Percentiles rank a stretch among this genome's conserved stretches.
Evolutionary conservation across 2,329 filamentous ascomycete species (phyloP).

Genomic region (Alternaria viburni): DNA sequence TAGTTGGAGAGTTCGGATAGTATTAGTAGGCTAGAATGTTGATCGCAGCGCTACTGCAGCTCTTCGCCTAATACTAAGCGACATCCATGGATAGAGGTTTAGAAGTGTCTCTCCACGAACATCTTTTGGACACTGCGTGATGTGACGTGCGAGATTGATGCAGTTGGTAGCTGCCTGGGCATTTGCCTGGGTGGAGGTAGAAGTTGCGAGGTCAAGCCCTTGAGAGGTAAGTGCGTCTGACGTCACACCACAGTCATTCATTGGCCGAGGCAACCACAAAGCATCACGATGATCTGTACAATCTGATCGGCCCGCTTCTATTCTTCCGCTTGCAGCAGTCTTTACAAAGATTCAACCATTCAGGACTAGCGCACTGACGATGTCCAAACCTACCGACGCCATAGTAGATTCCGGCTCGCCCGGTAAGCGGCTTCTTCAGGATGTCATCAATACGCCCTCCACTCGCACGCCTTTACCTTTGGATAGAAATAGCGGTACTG

Average conservation of each 20-base stretch:
- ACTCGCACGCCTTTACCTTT: constrained; percentile 8
- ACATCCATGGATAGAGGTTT: not conserved
- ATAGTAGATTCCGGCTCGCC: constrained; percentile 1
- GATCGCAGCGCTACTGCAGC: not conserved
- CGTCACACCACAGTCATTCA: constrained; percentile 10
- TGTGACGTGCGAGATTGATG: not conserved
- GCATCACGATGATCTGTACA: constrained; percentile 1
- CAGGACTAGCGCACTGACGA: constrained; percentile 6
- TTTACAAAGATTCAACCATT: constrained; percentile 11
- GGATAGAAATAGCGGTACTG: constrained; percentile 14
- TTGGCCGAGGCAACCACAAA: constrained; percentile 4
- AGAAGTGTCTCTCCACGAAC: too few relatives aligned
- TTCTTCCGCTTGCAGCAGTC: not conserved
- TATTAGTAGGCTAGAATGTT: not conserved
- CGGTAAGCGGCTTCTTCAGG: constrained; percentile 14
- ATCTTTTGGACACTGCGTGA: too few relatives aligned
- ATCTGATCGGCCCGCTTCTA: constrained; percentile 3
- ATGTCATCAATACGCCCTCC: constrained; percentile 16
- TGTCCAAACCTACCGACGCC: constrained; percentile 11
- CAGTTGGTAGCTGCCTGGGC: not conserved
- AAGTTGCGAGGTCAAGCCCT: not conserved
- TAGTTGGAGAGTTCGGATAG: not conserved
- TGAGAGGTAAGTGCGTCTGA: not conserved
- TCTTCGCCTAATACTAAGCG: not conserved
- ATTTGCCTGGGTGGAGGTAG: not conserved